Conservation (phyloP, 2,329 filamentous ascomycete species). For the Coleophoma eucalyptorum region DNA sequence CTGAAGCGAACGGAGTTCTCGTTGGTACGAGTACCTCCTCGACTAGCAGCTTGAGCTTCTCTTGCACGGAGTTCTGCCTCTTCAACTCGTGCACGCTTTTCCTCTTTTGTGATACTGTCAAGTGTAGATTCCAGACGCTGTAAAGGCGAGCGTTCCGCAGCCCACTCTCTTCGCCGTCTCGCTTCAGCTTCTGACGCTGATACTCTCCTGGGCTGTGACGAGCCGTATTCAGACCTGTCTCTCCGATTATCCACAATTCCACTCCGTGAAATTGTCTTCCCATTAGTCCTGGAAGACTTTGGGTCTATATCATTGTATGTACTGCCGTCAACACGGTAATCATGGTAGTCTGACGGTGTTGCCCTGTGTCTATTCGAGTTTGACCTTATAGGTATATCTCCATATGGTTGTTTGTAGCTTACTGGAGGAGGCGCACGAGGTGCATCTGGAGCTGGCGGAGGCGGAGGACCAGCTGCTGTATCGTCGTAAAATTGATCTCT, state of each 20-base stretch:
- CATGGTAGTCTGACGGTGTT: slow-evolving; percentile 15
- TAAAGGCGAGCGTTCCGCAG: slow-evolving; percentile 81
- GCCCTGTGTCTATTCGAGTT: slow-evolving; percentile 12
- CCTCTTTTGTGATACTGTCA: slow-evolving; percentile 91
- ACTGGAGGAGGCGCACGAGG: slow-evolving; percentile 52
- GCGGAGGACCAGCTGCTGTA: slow-evolving; percentile 23
- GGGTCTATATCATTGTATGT: not conserved
- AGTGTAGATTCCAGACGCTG: slow-evolving; percentile 91
- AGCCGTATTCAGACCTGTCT: slow-evolving; percentile 13
- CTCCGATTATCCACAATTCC: slow-evolving; percentile 10
- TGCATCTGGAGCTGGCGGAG: slow-evolving; percentile 55
- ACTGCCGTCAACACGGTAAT: not conserved
- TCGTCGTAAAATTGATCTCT: slow-evolving; percentile 35
- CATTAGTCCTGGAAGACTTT: slow-evolving; percentile 7
- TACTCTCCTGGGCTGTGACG: slow-evolving; percentile 28
- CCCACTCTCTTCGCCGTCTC: slow-evolving; percentile 54
- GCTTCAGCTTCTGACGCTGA: slow-evolving; percentile 26
- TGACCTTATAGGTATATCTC: slow-evolving; percentile 24
- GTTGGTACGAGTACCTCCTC: slow-evolving; percentile 15
- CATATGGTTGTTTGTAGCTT: slow-evolving; percentile 48
- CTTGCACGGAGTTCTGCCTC: slow-evolving; percentile 74
- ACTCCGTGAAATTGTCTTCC: slow-evolving; percentile 12
- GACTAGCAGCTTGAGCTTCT: slow-evolving; percentile 38
- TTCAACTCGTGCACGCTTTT: slow-evolving; percentile 80
- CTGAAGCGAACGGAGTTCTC: slow-evolving; percentile 27